These are phyloP conservation scores for Purpureocillium lavendulum DNA, from an alignment of 2,329 filamentous ascomycete species.

Conservation along the genomic window DNA sequence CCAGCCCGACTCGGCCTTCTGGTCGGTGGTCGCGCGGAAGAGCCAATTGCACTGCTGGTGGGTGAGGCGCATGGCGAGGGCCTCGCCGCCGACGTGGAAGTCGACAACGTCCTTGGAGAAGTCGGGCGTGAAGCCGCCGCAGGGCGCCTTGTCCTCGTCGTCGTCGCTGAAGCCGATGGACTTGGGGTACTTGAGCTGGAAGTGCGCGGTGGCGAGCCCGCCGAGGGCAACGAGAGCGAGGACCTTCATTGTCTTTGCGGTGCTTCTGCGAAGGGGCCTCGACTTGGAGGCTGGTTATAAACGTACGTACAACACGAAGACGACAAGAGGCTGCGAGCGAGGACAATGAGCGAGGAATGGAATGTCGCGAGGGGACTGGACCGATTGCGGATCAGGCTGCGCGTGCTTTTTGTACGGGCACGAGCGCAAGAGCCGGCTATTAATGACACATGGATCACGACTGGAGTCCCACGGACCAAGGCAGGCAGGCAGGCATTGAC, in stretches of 20 bases:
- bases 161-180: slow-evolving; percentile 41
- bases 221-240: slow-evolving; percentile 29
- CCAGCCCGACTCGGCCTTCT: slow-evolving; percentile 40
- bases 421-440: too few relatives aligned
- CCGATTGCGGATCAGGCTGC: too few relatives aligned
- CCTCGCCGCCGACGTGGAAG: slow-evolving; percentile 50
- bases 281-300: too few relatives aligned
- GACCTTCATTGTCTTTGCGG: slow-evolving; percentile 13
- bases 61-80: slow-evolving; percentile 36
- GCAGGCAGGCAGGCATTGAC: too few relatives aligned
- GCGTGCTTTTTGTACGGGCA: too few relatives aligned
- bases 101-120: slow-evolving; percentile 38
- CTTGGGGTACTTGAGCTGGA: slow-evolving; percentile 39
- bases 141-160: slow-evolving; percentile 36
- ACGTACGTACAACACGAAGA: too few relatives aligned
- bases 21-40: slow-evolving; percentile 47
- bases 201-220: slow-evolving; percentile 40
- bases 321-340: too few relatives aligned
- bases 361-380: too few relatives aligned
- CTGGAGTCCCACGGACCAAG: too few relatives aligned
- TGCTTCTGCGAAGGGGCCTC: slow-evolving; percentile 9
- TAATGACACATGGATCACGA: too few relatives aligned
- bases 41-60: slow-evolving; percentile 49
- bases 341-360: too few relatives aligned
- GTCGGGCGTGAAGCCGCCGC: slow-evolving; percentile 44